Conservation (phyloP, 2,329 filamentous ascomycete species). For the Apiospora marii region DNA sequence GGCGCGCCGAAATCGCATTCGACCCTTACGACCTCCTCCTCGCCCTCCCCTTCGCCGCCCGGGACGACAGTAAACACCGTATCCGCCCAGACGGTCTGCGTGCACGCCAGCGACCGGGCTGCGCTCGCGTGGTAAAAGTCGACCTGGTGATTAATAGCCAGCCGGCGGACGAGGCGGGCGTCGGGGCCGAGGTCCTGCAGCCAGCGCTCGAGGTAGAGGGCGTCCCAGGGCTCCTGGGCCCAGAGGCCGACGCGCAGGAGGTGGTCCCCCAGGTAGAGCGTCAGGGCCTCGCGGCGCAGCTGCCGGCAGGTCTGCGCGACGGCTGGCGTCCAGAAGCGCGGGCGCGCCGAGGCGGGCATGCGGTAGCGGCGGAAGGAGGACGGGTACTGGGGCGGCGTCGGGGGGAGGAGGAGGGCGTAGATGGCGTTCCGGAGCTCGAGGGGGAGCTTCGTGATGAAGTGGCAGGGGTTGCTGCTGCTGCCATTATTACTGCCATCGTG, state of each 20-base stretch:
- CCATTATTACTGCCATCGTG: neutral
- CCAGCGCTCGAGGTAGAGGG: conserved; percentile 18
- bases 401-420: neutral
- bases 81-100: neutral
- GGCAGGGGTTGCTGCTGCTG: neutral
- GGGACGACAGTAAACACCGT: neutral
- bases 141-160: conserved; percentile 9
- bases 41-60: neutral
- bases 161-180: conserved; percentile 4
- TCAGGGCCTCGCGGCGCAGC: conserved; percentile 2
- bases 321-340: conserved; percentile 18
- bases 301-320: conserved; percentile 20
- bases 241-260: conserved; percentile 12
- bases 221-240: conserved; percentile 12
- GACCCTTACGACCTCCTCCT: neutral
- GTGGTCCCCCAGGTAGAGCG: neutral
- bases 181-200: conserved; percentile 16
- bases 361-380: neutral
- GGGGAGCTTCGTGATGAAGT: neutral
- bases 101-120: neutral
- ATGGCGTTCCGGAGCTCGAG: conserved; percentile 11
- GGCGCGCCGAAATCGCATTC: neutral
- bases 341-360: neutral
- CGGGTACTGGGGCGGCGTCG: neutral
- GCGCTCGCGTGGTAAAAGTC: neutral